Conservation (phyloP, 179 eudicot genomes). For the Silene vulgaris region DNA sequence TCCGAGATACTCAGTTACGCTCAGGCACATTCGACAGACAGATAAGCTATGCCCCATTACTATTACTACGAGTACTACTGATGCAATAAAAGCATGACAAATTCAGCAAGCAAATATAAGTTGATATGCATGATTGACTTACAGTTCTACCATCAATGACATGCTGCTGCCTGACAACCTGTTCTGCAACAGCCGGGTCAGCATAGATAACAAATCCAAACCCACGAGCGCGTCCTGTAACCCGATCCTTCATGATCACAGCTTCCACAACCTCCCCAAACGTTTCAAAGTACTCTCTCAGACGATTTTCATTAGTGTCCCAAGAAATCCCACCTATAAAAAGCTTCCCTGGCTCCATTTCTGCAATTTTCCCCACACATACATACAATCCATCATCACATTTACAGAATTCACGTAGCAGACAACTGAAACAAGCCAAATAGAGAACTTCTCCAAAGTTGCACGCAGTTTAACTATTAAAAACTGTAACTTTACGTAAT, state of each 20-base stretch:
- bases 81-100: neutral
- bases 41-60: neutral
- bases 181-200: slow-evolving; percentile 70
- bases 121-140: slow-evolving; percentile 24
- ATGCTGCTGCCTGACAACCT: slow-evolving; percentile 76
- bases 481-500: neutral
- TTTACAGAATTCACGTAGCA: too few species aligned
- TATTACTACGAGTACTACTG: neutral
- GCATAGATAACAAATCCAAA: slow-evolving; percentile 84
- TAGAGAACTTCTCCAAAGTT: neutral
- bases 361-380: slow-evolving; percentile 37
- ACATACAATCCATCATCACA: slow-evolving; percentile 7
- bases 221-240: slow-evolving; percentile 87
- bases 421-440: too few species aligned
- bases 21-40: neutral
- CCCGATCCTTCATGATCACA: slow-evolving; percentile 90
- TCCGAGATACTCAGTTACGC: neutral
- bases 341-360: slow-evolving; percentile 78
- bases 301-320: slow-evolving; percentile 86
- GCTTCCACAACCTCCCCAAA: slow-evolving; percentile 88
- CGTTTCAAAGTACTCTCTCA: slow-evolving; percentile 63
- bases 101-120: slow-evolving; percentile 6
- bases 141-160: slow-evolving; percentile 81
- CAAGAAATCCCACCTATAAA: slow-evolving; percentile 92
- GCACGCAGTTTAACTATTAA: neutral